Evolutionary conservation across 1,139 yeast species (phyloP), one percentile per base, ranked within the genome.

Genomic region (Chernovozyma aurita): DNA sequence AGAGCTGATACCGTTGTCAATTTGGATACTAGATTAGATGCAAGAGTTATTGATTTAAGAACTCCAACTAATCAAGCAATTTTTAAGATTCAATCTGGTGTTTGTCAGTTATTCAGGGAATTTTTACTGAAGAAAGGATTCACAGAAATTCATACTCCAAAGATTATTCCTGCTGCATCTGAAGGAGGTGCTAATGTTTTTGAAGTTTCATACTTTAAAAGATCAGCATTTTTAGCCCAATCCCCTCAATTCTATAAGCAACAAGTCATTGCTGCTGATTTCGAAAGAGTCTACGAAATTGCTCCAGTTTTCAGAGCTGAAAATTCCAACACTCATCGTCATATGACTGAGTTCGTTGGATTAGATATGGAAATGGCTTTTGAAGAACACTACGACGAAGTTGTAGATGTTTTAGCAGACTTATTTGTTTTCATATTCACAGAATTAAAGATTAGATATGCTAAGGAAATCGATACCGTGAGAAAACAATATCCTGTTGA

Each of bases 231-330:
- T 65, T 72, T 92, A 57, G 98, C 99, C 24, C 99, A 92, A 71
- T 87, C 97, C 31, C 99, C 99, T 36, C 99, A 92, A 71, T 76
- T 92, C 50, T 87, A 92, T 75, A 92, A 92, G 72, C 97, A 92
- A 70, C 96, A 92, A 76, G 78, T 92, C 60, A 92, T 92, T 65
- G 95, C 97, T 37, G 95, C 95, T 43, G 99, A 92, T 67, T 92
- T 92, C 55, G 98, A 92, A 69, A 80, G 77, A 53, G 99, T 92
- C 35, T 94, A 80, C 57, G 99, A 92, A 70, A 76, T 92, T 53
- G 97, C 94, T 2, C 97, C 99, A 33, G 98, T 92, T 38, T 92
- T 92, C 77, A 80, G 99, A 66, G 99, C 99, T 40, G 99, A 92
- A 65, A 92, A 92, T 73, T 90, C 97, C 46, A 88, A 92, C 70